Percentiles rank a stretch among this genome's conserved stretches.
Evolutionary conservation across 768 basidiomycete species (phyloP).

Genomic region (Lactarius akahatsu): DNA sequence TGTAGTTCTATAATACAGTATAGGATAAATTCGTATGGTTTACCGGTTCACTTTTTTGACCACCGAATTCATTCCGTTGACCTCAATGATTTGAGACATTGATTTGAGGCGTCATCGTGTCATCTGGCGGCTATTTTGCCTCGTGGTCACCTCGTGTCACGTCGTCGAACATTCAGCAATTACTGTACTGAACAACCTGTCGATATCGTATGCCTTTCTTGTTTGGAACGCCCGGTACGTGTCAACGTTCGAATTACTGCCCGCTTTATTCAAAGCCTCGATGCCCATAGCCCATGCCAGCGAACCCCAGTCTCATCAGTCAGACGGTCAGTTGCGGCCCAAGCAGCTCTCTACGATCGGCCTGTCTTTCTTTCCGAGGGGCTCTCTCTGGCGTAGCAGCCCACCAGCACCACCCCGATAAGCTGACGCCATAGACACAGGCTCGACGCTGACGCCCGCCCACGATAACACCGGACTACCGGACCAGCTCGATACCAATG

Average conservation of each 20-base stretch:
- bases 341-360: not conserved
- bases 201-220: not conserved
- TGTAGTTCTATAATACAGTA: not conserved
- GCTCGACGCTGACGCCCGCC: slow-evolving; percentile 47
- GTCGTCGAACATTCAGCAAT: not conserved
- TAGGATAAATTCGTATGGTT: not conserved
- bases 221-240: not conserved
- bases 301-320: not conserved
- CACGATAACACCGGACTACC: not conserved
- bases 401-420: not conserved
- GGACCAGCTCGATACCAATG: not conserved
- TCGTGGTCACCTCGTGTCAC: not conserved
- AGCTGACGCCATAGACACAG: slow-evolving; percentile 57
- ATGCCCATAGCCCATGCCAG: not conserved
- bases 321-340: not conserved
- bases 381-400: not conserved
- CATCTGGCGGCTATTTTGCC: not conserved
- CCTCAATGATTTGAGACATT: not conserved
- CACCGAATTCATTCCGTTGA: not conserved
- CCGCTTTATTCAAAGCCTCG: not conserved
- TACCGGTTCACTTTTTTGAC: not conserved
- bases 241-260: not conserved
- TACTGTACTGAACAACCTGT: not conserved
- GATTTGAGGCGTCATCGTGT: not conserved
- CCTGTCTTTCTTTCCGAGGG: not conserved